Base-by-base conservation (phyloP, 805 yeast species). In the Wickerhamomyces canadensis region DNA sequence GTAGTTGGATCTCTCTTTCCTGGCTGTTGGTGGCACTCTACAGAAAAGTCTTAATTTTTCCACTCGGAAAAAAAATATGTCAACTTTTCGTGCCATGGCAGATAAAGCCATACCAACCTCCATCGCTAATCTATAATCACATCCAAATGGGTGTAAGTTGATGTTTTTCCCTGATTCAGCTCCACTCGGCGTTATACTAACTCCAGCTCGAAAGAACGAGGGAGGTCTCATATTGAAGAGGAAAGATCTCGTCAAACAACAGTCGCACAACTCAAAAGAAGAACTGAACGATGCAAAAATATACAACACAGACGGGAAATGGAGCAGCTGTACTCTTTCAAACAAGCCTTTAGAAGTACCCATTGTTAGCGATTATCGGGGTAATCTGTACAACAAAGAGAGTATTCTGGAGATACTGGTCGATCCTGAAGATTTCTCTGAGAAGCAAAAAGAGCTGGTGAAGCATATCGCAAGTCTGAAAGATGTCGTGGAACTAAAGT, bases 151-250 rank as follows among this genome's bases (percentile, higher is more conserved):
- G 36, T 15, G 36, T 34, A 19, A 27, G 36, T 34, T 26, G n/a
- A n/a, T n/a, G n/a, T n/a, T n/a, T 9, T 21, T 9, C 16, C 15
- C 17, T 19, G 16, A 30, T 4, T 4, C 19, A 18, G n/a, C 24
- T n/a, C n/a, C n/a, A n/a, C n/a, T n/a, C n/a, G n/a, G n/a, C n/a
- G n/a, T n/a, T n/a, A n/a, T n/a, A 22, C 24, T 22, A 22, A 22
- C 24, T 9, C 24, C 13, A 12, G 27, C 6, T 25, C 19, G 15
- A 9, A 30, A 66, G 72, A 76, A 75, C 42, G 91, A 83, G 53
- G 91, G 91, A n/a, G 87, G 89, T 3, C 69, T 84, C 1, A 72
- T 81, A 15, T 78, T 80, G 13, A 72, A 71, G 35, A 63, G 84
- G 22, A 67, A 67, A 41, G 84, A 79, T 42, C 65, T 74, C 11